Conservation (phyloP, 2,329 filamentous ascomycete genomes). For the Hawksworthiomyces lignivorus region DNA sequence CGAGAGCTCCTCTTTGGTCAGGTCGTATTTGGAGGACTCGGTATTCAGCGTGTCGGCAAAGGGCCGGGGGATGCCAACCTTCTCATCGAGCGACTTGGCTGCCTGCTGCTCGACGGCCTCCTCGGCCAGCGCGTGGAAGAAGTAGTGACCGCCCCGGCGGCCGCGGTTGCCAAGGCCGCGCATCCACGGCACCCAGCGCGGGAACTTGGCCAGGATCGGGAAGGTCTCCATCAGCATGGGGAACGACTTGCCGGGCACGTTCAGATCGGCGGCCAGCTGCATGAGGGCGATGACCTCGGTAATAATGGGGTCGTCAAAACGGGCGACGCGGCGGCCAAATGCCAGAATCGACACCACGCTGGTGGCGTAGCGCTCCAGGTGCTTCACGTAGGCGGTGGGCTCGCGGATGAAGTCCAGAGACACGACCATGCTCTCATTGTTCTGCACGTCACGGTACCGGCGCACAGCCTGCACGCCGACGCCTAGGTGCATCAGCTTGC, state of each 20-base stretch:
- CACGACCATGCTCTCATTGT: slow-evolving; percentile 50
- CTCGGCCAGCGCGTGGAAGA: slow-evolving; percentile 44
- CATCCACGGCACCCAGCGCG: slow-evolving; percentile 42
- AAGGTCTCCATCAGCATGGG: slow-evolving; percentile 52
- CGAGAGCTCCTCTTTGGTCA: slow-evolving; percentile 37
- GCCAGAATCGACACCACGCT: slow-evolving; percentile 49
- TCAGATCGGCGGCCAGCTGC: slow-evolving; percentile 49
- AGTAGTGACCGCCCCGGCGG: slow-evolving; percentile 36
- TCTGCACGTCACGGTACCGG: slow-evolving; percentile 45
- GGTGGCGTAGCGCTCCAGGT: slow-evolving; percentile 46
- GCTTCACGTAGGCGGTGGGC: slow-evolving; percentile 41
- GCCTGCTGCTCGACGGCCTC: slow-evolving; percentile 37
- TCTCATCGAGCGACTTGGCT: slow-evolving; percentile 16
- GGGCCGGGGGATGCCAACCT: slow-evolving; percentile 21
- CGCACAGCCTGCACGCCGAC: slow-evolving; percentile 49
- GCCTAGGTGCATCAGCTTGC: slow-evolving; percentile 44
- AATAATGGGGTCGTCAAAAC: slow-evolving; percentile 46
- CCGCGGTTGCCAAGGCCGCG: slow-evolving; percentile 34
- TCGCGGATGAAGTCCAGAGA: slow-evolving; percentile 38
- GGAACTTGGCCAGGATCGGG: slow-evolving; percentile 39
- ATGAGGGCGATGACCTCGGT: slow-evolving; percentile 52
- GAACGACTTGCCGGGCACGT: slow-evolving; percentile 44
- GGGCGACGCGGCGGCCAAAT: slow-evolving; percentile 45
- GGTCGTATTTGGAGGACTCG: slow-evolving; percentile 36
- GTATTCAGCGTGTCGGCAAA: slow-evolving; percentile 41